Conservation (phyloP, 495 filamentous ascomycete species). For the Talaromyces nanjingensis region DNA sequence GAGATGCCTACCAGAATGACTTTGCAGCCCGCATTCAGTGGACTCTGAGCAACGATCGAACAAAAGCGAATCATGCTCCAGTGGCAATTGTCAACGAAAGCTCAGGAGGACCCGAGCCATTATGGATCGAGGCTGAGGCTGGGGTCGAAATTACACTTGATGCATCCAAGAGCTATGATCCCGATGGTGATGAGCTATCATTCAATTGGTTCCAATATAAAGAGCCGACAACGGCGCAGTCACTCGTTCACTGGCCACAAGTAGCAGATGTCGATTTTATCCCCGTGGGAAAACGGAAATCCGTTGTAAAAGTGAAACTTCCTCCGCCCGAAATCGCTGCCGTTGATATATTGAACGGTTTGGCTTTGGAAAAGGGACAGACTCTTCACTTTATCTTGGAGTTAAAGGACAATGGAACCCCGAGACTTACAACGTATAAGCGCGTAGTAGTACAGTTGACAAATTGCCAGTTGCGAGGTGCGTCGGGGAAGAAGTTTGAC, state of each 20-base stretch:
- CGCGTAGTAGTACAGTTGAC: constrained; percentile 24
- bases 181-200: constrained; percentile 25
- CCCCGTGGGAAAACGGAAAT: constrained; percentile 11
- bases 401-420: constrained; percentile 19
- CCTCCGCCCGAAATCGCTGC: constrained; percentile 19
- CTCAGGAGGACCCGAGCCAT: constrained; percentile 15
- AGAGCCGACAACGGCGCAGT: constrained; percentile 28
- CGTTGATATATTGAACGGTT: constrained; percentile 5
- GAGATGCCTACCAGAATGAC: constrained; percentile 40
- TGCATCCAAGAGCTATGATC: constrained; percentile 28
- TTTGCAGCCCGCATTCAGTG: constrained; percentile 45
- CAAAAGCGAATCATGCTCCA: constrained; percentile 33
- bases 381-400: constrained; percentile 29
- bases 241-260: background rate
- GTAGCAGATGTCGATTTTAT: background rate
- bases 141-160: constrained; percentile 24
- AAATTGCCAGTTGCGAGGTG: background rate
- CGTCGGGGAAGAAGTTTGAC: background rate
- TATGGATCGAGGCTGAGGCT: constrained; percentile 21
- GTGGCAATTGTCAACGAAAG: constrained; percentile 14
- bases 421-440: constrained; percentile 24
- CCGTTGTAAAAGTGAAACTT: constrained; percentile 19
- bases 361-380: constrained; percentile 18
- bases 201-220: constrained; percentile 36
- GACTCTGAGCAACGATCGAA: constrained; percentile 25